These are phyloP conservation scores for Monosporascus sp. DNA, from an alignment of 2,329 filamentous ascomycete genomes.

Conservation along the genomic window DNA sequence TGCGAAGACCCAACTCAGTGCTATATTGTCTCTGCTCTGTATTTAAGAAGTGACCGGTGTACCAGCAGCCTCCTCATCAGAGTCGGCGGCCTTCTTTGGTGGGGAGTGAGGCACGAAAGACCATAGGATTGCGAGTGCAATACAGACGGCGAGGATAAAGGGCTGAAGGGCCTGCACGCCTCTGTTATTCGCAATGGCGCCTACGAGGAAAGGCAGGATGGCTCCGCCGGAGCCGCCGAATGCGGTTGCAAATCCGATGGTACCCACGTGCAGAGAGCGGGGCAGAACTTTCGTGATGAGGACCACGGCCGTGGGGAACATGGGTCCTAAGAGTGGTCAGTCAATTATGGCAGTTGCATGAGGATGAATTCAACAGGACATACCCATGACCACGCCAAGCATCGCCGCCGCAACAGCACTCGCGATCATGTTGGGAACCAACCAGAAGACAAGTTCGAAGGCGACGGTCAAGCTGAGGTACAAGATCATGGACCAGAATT, in stretches of 20 bases:
- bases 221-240: slow-evolving; percentile 72
- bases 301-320: slow-evolving; percentile 72
- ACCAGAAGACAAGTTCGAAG: slow-evolving; percentile 61
- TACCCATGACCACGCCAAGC: slow-evolving; percentile 66
- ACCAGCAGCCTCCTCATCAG: no score
- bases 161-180: slow-evolving; percentile 55
- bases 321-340: slow-evolving; percentile 50
- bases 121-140: no score
- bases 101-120: no score
- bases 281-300: slow-evolving; percentile 71
- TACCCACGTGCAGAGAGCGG: slow-evolving; percentile 65
- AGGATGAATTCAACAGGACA: slow-evolving; percentile 45
- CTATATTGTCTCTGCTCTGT: no score
- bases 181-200: slow-evolving; percentile 56
- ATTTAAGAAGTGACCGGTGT: no score
- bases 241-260: slow-evolving; percentile 74
- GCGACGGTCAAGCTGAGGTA: slow-evolving; percentile 76
- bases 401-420: slow-evolving; percentile 69
- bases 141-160: slow-evolving; percentile 45
- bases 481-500: slow-evolving; percentile 70
- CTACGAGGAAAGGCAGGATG: slow-evolving; percentile 60
- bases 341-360: no score
- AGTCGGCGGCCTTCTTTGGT: no score
- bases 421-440: slow-evolving; percentile 64
- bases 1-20: no score